Evolutionary conservation across 2,329 filamentous ascomycete species (phyloP), one percentile per base, ranked within the genome.

Genomic region (Phialophora tarda): DNA sequence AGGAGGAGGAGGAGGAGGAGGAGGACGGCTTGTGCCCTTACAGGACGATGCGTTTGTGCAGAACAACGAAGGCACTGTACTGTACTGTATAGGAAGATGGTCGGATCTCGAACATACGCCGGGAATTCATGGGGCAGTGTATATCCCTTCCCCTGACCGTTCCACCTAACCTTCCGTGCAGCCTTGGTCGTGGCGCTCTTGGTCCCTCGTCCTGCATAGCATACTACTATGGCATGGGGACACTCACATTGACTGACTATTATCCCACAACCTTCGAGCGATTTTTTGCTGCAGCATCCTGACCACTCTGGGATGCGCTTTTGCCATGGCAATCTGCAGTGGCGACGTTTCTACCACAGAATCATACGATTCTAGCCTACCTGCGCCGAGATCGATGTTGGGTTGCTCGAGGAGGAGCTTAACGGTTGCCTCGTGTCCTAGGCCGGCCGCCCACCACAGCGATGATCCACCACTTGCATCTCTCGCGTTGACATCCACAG

Each of bases 351-450:
- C 17, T 17, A 2, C 14, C 38, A 44, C 2, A 17, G 38, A 6
- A n/a, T n/a, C 38, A 17, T n/a, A 10, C 3, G 10, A 2, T 11
- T 51, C 48, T 2, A 10, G 10, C 48, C 1, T 10, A 11, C 11
- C n/a, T 2, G n/a, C 6, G 6, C 10, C n/a, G 21, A 44, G 21
- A 17, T 58, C 32, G 55, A 58, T 58, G 24, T 28, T 32, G 23
- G 32, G 32, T 10, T n/a, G 30, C 38, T 58, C 14, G n/a, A 58
- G 56, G 56, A 58, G 56, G n/a, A 58, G 23, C 23, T 28, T 12
- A n/a, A 47, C 17, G 8, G 12, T 44, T 44, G 14, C 17, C 14
- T 44, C 38, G 38, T 2, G 14, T 8, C 38, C 14, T 8, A 8
- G 5, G 17, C 5, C 0, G 3, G 12, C 17, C 38, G 17, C 38